Evolutionary conservation across 1,139 yeast genomes (phyloP), one percentile per base, ranked within the genome.

Genomic region (Geotrichum bryndzae): DNA sequence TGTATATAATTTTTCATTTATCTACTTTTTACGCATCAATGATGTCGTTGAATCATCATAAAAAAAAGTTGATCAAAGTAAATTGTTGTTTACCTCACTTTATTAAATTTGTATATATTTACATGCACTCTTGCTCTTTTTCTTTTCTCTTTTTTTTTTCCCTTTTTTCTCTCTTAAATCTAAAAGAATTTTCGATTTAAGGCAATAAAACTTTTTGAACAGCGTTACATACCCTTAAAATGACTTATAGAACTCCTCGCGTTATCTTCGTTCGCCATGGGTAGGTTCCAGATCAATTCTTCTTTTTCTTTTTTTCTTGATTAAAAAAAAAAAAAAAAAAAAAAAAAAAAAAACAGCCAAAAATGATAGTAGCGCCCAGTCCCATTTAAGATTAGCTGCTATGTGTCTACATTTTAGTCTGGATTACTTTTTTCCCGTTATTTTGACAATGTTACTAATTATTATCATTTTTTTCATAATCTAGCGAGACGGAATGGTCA

Each of bases 401-500:
- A n/a, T n/a, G 6, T 31, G 15, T 29, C 59, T 15, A n/a, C 48
- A 31, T 23, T 4, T 41, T 13, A 29, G 50, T 29, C 58, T 22
- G n/a, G 13, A 13, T 41, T 33, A 45, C 33, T 13, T 6, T 23
- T 7, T 23, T 7, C 10, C 13, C 6, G 15, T 22, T n/a, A 51
- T 18, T 18, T 50, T n/a, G 18, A 51, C 46, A 52, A 7, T 5
- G 15, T 23, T 6, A n/a, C 52, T 51, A 60, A 53, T 41, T 48
- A 13, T n/a, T 45, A 48, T 10, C 77, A 13, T 35, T 35, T 15
- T 71, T 60, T 22, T 41, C 1, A n/a, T 13, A 50, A 1, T 23
- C 2, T 15, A 81, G 96, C 48, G 97, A 92, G 77, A 92, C 98
- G 2, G 96, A 85, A 74, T 92, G 98, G 98, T 91, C 97, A 48